Percentiles rank a stretch among this genome's conserved stretches.
phyloP scores from a whole-genome alignment of 1,284 basidiomycete genomes.

The Sanghuangporus baumii region DNA sequence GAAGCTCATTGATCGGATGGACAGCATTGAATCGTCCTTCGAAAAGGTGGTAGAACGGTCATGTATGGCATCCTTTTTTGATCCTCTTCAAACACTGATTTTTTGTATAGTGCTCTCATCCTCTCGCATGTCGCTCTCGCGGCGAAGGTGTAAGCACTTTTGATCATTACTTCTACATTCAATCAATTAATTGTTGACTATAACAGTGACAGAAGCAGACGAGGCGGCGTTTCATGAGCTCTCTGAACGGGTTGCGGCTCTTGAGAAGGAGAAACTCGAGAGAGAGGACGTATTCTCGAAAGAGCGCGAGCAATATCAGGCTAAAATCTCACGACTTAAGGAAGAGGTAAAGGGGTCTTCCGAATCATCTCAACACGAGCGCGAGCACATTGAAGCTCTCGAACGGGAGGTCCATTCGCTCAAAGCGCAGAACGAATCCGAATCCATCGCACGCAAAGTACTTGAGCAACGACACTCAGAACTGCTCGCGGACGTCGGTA shows the following conservation, averaged over 20 bases:
- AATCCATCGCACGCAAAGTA: conserved; percentile 49
- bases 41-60: conserved; percentile 78
- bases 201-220: conserved; percentile 57
- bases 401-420: conserved; percentile 62
- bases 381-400: conserved; percentile 44
- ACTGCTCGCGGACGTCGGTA: conserved; percentile 52
- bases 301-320: conserved; percentile 46
- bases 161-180: background rate
- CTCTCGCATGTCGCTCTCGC: conserved; percentile 58
- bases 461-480: conserved; percentile 66
- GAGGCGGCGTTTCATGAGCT: conserved; percentile 68
- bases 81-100: background rate
- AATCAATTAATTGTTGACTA: background rate
- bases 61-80: conserved; percentile 39
- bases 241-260: conserved; percentile 51
- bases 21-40: conserved; percentile 68
- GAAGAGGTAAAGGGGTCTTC: conserved; percentile 36
- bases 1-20: conserved; percentile 69
- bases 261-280: conserved; percentile 46
- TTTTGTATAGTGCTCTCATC: conserved; percentile 60
- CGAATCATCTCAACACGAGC: conserved; percentile 36
- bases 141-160: conserved; percentile 57
- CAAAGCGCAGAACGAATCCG: conserved; percentile 58
- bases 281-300: conserved; percentile 50
- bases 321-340: conserved; percentile 50